Conservation (phyloP, 176 grass and related monocot species). For the Oryza glumipatula region DNA sequence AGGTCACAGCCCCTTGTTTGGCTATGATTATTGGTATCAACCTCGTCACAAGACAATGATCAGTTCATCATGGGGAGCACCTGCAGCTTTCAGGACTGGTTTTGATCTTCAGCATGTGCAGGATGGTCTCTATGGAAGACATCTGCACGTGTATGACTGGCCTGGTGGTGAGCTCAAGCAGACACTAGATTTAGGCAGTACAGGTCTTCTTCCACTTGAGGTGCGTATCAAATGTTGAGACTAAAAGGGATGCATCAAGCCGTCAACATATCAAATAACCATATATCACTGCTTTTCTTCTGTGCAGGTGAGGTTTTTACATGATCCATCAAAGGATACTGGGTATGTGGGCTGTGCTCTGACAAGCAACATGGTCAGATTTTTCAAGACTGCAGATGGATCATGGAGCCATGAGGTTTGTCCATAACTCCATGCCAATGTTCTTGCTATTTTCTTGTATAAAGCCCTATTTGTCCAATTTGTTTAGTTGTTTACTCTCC, state of each 20-base stretch:
- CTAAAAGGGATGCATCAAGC: background rate
- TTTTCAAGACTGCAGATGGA: slow-evolving; percentile 82
- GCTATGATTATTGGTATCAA: slow-evolving; percentile 97
- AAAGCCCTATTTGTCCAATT: slow-evolving; percentile 5
- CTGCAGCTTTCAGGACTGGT: slow-evolving; percentile 68
- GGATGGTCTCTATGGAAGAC: slow-evolving; percentile 87
- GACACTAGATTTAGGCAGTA: slow-evolving; percentile 70
- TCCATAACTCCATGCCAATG: background rate
- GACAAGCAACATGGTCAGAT: slow-evolving; percentile 92
- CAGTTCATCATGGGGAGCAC: slow-evolving; percentile 90
- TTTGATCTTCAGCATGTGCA: slow-evolving; percentile 87
- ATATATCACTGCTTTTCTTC: background rate
- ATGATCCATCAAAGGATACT: slow-evolving; percentile 93
- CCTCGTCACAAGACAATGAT: slow-evolving; percentile 97
- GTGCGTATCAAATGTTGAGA: slow-evolving; percentile 34
- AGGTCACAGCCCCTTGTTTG: slow-evolving; percentile 79
- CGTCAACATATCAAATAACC: background rate
- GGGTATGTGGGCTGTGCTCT: slow-evolving; percentile 89
- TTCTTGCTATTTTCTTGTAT: slow-evolving; percentile 26
- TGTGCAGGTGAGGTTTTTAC: slow-evolving; percentile 89
- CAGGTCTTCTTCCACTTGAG: slow-evolving; percentile 82
- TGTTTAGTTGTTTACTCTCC: background rate
- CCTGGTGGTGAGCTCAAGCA: slow-evolving; percentile 90
- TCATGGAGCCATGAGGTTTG: slow-evolving; percentile 91
- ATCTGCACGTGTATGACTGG: slow-evolving; percentile 91